Conservation (phyloP, 192 early-diverging fungal genomes). For the Entomortierella beljakovae region DNA sequence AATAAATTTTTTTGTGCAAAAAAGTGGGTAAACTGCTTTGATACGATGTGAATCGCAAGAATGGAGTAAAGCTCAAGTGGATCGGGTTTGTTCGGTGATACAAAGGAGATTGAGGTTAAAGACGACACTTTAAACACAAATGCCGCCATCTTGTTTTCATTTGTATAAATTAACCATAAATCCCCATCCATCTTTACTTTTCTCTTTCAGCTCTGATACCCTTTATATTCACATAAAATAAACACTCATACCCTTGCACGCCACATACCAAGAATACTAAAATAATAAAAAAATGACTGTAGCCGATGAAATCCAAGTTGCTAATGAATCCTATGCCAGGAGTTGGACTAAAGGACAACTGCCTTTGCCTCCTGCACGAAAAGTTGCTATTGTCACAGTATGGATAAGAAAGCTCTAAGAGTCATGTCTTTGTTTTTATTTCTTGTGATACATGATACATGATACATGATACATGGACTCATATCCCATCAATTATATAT, state of each 20-base stretch:
- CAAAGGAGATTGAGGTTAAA: no score
- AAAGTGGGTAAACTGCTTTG: no score
- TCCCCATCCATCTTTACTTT: neutral
- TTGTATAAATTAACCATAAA: neutral
- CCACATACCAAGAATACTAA: neutral
- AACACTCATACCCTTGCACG: neutral
- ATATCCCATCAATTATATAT: neutral
- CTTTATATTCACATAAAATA: neutral
- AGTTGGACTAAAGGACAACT: slow-evolving; percentile 49
- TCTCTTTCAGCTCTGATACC: neutral
- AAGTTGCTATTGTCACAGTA: slow-evolving; percentile 49
- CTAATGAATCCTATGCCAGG: slow-evolving; percentile 50
- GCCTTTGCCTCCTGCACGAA: slow-evolving; percentile 57
- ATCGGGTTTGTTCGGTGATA: no score
- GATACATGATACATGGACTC: neutral
- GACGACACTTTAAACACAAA: slow-evolving; percentile 5
- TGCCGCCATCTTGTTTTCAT: neutral
- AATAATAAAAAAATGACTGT: slow-evolving; percentile 24
- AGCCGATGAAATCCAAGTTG: slow-evolving; percentile 35
- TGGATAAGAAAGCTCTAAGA: neutral
- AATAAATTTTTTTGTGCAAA: no score
- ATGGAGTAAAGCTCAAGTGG: no score
- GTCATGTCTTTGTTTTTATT: neutral
- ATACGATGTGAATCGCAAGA: no score
- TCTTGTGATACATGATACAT: neutral